Base-by-base conservation (phyloP, 2,329 filamentous ascomycete species). In the Microdochium bolleyi region DNA sequence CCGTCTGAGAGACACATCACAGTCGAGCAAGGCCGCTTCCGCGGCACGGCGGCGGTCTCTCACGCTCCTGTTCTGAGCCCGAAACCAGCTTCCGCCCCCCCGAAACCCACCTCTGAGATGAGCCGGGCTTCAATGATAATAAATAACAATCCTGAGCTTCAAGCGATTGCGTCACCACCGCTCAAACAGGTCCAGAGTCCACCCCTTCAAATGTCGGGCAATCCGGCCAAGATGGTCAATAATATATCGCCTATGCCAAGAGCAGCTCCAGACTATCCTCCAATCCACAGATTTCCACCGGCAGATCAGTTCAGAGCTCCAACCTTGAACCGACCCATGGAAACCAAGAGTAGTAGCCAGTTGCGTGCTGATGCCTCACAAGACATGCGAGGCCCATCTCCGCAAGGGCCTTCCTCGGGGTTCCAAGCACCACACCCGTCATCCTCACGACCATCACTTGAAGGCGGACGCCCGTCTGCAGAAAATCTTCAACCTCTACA, bases 391-490 rank as follows among this genome's bases (percentile, higher is more conserved):
- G 62, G 64, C 24, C 58, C 58, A 4, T 58, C 61, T 10, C 58
- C 59, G 30, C 54, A 63, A 46, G 64, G 63, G 38, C 57, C 62
- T 3, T 59, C 68, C 11, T 67, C 71, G 3, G 67, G 41, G 13
- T 24, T 57, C 9, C 68, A 73, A 55, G 57, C 58, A 34, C 73
- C 69, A 48, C 70, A 73, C 49, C 60, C 76, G 19, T 77, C 77
- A 2, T 79, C 76, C 10, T 77, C 78, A 1, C 68, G 88, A 16
- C 87, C 87, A 1, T 91, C 88, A 2, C 70, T 92, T 27, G 88
- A 95, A 68, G 78, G 79, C 37, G 76, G 80, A 16, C 79, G 87
- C n/a, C 85, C 88, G 1, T 78, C 77, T 37, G 61, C 79, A 53
- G 87, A 92, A 49, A 63, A 81, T 8, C 72, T 82, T 9, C 82